Evolutionary conservation across 768 basidiomycete genomes (phyloP).

Genomic region (Hericium alpestre): DNA sequence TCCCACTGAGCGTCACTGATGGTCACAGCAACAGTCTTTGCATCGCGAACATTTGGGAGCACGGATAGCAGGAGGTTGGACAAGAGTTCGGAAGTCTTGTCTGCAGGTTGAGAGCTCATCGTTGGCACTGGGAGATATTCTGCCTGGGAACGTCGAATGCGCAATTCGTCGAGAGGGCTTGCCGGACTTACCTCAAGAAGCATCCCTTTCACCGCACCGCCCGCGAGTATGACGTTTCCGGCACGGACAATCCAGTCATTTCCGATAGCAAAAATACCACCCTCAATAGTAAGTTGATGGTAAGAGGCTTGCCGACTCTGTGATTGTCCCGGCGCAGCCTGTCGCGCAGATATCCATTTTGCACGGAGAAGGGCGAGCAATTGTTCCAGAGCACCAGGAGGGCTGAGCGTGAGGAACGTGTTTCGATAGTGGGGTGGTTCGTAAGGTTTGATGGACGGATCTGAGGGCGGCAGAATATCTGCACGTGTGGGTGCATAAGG

Average conservation of each 20-base stretch:
- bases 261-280: constrained; percentile 64
- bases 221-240: constrained; percentile 67
- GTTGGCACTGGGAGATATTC: constrained; percentile 74
- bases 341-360: constrained; percentile 58
- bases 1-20: constrained; percentile 74
- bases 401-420: constrained; percentile 66
- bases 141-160: constrained; percentile 33
- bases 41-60: constrained; percentile 61
- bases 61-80: constrained; percentile 68
- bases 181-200: constrained; percentile 53
- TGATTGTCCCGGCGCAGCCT: constrained; percentile 13
- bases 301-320: constrained; percentile 41
- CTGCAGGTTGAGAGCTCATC: constrained; percentile 50
- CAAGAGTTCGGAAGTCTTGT: constrained; percentile 63
- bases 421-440: constrained; percentile 54
- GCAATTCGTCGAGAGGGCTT: no score
- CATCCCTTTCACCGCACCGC: constrained; percentile 75
- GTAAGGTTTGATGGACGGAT: constrained; percentile 9
- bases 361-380: constrained; percentile 64
- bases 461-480: constrained; percentile 35
- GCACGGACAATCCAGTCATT: constrained; percentile 74
- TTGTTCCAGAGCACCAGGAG: constrained; percentile 67
- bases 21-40: constrained; percentile 67
- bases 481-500: constrained; percentile 57
- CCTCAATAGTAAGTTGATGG: constrained; percentile 66